Conservation (phyloP, 1,284 basidiomycete species). For the Sporisorium iseilematis-ciliati region DNA sequence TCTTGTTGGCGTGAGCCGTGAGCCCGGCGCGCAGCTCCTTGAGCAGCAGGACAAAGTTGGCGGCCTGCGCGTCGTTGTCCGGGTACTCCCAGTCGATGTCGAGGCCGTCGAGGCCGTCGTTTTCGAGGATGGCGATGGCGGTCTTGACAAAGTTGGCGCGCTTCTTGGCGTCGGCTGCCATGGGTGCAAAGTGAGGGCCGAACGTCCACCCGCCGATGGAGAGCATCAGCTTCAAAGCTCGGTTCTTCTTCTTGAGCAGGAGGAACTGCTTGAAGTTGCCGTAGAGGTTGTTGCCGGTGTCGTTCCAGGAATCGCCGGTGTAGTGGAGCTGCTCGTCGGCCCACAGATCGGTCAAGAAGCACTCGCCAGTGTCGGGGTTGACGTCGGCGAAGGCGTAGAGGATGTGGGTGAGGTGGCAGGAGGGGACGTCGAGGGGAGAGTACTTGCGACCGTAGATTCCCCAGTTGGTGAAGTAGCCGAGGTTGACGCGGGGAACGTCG, state of each 20-base stretch:
- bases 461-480: conserved; percentile 73
- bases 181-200: conserved; percentile 67
- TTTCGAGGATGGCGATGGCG: conserved; percentile 81
- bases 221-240: conserved; percentile 71
- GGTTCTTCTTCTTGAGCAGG: conserved; percentile 81
- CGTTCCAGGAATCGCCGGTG: conserved; percentile 75
- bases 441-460: conserved; percentile 95
- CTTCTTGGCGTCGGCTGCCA: conserved; percentile 52
- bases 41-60: conserved; percentile 79
- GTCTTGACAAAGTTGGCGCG: conserved; percentile 79
- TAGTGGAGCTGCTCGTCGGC: conserved; percentile 77
- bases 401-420: conserved; percentile 79
- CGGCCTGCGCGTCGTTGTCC: conserved; percentile 77
- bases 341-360: conserved; percentile 80
- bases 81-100: conserved; percentile 87
- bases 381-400: conserved; percentile 89
- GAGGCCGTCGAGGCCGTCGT: conserved; percentile 87
- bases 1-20: conserved; percentile 76
- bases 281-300: conserved; percentile 79
- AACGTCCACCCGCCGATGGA: conserved; percentile 71
- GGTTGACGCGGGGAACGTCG: conserved; percentile 44
- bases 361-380: conserved; percentile 75
- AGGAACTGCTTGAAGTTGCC: conserved; percentile 90
- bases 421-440: conserved; percentile 77
- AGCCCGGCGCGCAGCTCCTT: conserved; percentile 78